A percentile compares a stretch with the other conserved stretches of the same genome.
Evolutionary conservation across 495 filamentous ascomycete genomes (phyloP).

Genomic region (Podospora australis): DNA sequence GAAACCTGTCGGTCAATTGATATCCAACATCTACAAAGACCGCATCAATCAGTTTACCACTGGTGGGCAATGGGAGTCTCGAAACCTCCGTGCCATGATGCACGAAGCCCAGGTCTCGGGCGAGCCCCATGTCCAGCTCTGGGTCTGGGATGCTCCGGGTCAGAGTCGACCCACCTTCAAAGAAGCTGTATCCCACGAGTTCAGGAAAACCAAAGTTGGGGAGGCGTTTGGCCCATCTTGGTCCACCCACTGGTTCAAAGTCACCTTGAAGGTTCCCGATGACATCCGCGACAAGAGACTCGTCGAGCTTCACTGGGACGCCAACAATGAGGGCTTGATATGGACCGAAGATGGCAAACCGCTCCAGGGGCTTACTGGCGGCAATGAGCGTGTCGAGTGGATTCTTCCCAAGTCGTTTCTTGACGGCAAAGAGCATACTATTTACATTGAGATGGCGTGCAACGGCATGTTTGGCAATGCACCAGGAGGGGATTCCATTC

Average conservation of each 20-base stretch:
- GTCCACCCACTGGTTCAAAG: slow-evolving; percentile 97
- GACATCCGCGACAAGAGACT: slow-evolving; percentile 64
- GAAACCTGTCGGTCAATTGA: slow-evolving; percentile 67
- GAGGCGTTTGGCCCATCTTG: slow-evolving; percentile 86
- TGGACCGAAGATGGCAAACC: slow-evolving; percentile 85
- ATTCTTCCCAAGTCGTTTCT: slow-evolving; percentile 71
- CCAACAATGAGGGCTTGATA: slow-evolving; percentile 82
- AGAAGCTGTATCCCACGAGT: slow-evolving; percentile 76
- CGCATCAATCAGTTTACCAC: slow-evolving; percentile 75
- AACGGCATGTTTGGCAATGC: slow-evolving; percentile 98
- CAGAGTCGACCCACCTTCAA: slow-evolving; percentile 80
- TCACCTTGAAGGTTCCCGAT: slow-evolving; percentile 68
- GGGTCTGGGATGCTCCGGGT: slow-evolving; percentile 76
- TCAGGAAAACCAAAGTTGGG: slow-evolving; percentile 67
- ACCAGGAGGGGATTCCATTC: slow-evolving; percentile 74
- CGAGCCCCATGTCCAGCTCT: slow-evolving; percentile 72
- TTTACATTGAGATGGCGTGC: slow-evolving; percentile 98
- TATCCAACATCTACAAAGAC: slow-evolving; percentile 79
- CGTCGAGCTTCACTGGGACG: slow-evolving; percentile 93
- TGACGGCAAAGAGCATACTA: slow-evolving; percentile 77
- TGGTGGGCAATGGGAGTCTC: slow-evolving; percentile 70
- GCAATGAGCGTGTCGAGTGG: slow-evolving; percentile 85
- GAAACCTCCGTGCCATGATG: slow-evolving; percentile 74
- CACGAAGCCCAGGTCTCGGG: slow-evolving; percentile 67
- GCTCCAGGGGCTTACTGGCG: slow-evolving; percentile 88